Conservation (phyloP, 2,329 filamentous ascomycete genomes). For the Lanzia echinophila region DNA sequence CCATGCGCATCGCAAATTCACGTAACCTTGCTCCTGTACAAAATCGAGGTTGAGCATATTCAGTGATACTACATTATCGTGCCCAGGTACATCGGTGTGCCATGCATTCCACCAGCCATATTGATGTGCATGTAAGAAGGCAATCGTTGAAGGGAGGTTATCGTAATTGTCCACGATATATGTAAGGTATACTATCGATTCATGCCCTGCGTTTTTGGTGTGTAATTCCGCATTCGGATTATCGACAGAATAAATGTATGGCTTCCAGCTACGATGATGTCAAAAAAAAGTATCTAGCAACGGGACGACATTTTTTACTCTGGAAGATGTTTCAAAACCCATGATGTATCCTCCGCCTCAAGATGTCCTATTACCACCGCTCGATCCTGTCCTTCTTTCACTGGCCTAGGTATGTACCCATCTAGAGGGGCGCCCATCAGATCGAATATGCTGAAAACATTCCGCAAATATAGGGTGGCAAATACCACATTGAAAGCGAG, state of each 20-base stretch:
- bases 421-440: neutral
- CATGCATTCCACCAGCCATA: constrained; percentile 32
- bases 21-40: constrained; percentile 47
- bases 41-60: constrained; percentile 16
- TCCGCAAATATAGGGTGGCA: neutral
- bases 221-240: constrained; percentile 34
- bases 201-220: constrained; percentile 39
- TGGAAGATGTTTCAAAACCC: neutral
- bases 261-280: neutral
- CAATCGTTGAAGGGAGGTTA: constrained; percentile 34
- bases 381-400: neutral
- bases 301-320: neutral
- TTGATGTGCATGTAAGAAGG: constrained; percentile 39
- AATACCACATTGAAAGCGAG: neutral
- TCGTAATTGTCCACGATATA: constrained; percentile 59
- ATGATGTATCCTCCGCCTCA: neutral
- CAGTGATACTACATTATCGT: constrained; percentile 29
- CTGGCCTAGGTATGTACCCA: neutral
- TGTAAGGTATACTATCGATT: constrained; percentile 34
- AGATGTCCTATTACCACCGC: neutral
- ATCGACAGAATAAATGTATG: constrained; percentile 21
- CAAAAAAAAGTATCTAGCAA: neutral
- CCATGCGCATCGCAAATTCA: constrained; percentile 54
- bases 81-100: constrained; percentile 11
- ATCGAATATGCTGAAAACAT: neutral